Base-by-base conservation (phyloP, 2,329 filamentous ascomycete genomes). In the Phaeophleospora eucalypticola region DNA sequence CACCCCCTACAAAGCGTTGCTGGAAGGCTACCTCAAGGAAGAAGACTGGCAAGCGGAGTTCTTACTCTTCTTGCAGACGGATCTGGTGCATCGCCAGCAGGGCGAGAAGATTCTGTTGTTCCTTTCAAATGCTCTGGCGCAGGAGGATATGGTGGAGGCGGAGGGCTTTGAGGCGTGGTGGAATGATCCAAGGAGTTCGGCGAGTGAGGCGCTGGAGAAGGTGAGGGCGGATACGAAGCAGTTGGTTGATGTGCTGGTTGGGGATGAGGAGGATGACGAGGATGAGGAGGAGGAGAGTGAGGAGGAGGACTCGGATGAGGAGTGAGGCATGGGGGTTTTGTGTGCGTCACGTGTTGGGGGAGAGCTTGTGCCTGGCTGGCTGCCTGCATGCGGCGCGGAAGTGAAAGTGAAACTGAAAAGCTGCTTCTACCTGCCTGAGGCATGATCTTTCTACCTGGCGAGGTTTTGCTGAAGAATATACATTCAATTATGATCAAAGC, bases 151-250 rank as follows among this genome's bases (percentile, higher is more conserved):
- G 14, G 71, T 96, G 1, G 89, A 95, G 64, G 89, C 95, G 62
- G 90, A 96, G 35, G 89, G 86, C 0, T 87, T 95, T 56, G 71
- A 91, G 59, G 78, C 79, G 39, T 98, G 93, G 93, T 97, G 90
- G 90, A 79, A 75, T 16, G 85, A 95, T 65, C 76, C 78, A 68
- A 76, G 83, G 60, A 84, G 85, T 4, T 77, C 71, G 18, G 82
- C 82, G 45, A 82, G 75, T 12, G 84, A 86, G 45, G 79, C 80
- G 43, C 81, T 96, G 83, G 69, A 69, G 49, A 78, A 71, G 41
- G 80, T 96, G 14, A 83, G 84, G 65, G 80, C 79, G 51, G 86
- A 86, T 71, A 89, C 87, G 48, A 76, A 81, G 60, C 81, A 83
- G 43, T 80, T 97, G 66, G 83, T 97, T 36, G 87, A 94, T 61